Base-by-base conservation (phyloP, 495 filamentous ascomycete genomes). In the Echria macrotheca region DNA sequence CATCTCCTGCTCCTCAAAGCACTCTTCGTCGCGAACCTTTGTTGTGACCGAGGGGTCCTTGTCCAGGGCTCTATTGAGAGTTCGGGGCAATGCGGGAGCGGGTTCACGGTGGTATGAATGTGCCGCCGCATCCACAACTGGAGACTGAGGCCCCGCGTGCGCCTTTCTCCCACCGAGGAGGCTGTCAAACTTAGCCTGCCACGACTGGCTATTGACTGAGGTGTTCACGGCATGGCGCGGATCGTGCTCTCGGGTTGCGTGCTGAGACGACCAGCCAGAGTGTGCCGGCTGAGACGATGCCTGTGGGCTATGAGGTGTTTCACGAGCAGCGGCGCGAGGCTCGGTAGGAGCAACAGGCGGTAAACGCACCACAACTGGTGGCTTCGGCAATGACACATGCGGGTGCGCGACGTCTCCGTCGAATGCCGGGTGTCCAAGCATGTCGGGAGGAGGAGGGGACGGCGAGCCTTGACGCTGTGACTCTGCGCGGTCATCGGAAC, bases 1-100 rank as follows among this genome's bases (percentile, higher is more conserved):
- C 62, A 84, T 85, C 63, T 89, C 87, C 50, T 85, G 85, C 59
- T 91, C 85, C 50, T 89, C 87, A 47, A 91, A 89, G 54, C 88
- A 85, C 48, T 84, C 85, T 53, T 91, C 87, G 24, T 82, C 83
- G 56, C 85, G 83, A 19, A 79, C 78, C 52, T 78, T 82, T 3
- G 76, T 79, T 31, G 69, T 74, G 19, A 59, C 50, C 23, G 60
- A 65, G 33, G 37, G 53, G 14, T 63, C 64, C 37, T 25, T 29
- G 3, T 21, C 44, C 17, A 50, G 25, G 1, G 25, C n/a, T n/a
- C n/a, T n/a, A n/a, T n/a, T n/a, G n/a, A n/a, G n/a, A n/a, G n/a
- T n/a, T n/a, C n/a, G n/a, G n/a, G n/a, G n/a, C n/a, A n/a, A n/a
- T n/a, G n/a, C n/a, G n/a, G n/a, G n/a, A n/a, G n/a, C n/a, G n/a